Conservation (phyloP, 768 basidiomycete genomes). For the Russula sp. region DNA sequence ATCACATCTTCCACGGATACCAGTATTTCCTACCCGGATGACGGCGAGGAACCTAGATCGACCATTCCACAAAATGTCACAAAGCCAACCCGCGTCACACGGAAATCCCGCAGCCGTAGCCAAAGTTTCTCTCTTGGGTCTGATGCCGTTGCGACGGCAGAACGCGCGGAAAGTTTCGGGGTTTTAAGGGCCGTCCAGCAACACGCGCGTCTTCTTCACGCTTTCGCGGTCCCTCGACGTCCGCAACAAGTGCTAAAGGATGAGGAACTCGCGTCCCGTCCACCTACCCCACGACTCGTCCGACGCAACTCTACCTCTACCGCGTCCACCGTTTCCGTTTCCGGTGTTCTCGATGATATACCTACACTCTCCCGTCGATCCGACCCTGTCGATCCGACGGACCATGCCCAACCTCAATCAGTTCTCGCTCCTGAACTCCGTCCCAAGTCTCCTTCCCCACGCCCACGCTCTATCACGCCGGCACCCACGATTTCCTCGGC, state of each 20-base stretch:
- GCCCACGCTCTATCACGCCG: not conserved
- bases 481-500: not conserved
- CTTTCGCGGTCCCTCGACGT: slow-evolving; percentile 35
- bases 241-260: slow-evolving; percentile 14
- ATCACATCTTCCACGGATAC: slow-evolving; percentile 55
- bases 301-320: slow-evolving; percentile 49
- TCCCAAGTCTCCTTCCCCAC: not conserved
- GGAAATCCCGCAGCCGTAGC: slow-evolving; percentile 45
- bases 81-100: slow-evolving; percentile 27
- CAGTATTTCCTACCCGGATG: slow-evolving; percentile 45
- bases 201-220: slow-evolving; percentile 56
- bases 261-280: slow-evolving; percentile 20
- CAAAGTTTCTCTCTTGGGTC: slow-evolving; percentile 51
- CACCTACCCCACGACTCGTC: slow-evolving; percentile 30
- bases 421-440: slow-evolving; percentile 18
- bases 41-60: slow-evolving; percentile 45
- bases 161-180: slow-evolving; percentile 38
- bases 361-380: slow-evolving; percentile 14
- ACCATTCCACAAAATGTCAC: slow-evolving; percentile 27
- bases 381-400: slow-evolving; percentile 10
- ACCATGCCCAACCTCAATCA: slow-evolving; percentile 30
- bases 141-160: slow-evolving; percentile 36
- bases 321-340: slow-evolving; percentile 21
- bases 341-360: slow-evolving; percentile 22
- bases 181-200: slow-evolving; percentile 60